A percentile compares a stretch with the other conserved stretches of the same genome.
Evolutionary conservation across 345 rosid genomes (phyloP).

Genomic region (Acer saccharum): DNA sequence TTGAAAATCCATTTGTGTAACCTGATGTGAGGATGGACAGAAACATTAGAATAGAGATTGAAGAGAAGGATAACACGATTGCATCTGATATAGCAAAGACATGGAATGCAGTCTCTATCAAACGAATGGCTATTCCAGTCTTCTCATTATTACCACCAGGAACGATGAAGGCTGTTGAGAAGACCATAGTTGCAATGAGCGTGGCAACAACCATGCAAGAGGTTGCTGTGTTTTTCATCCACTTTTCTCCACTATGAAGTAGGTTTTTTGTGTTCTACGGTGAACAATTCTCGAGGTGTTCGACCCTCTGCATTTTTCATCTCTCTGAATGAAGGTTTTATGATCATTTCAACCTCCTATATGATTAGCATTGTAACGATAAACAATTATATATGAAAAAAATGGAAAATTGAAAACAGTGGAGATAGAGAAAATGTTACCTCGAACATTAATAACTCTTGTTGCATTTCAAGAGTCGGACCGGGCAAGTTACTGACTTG

Average conservation of each 20-base stretch:
- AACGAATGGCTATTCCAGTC: no score
- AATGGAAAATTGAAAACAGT: neutral
- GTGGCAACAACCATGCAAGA: slow-evolving; percentile 9
- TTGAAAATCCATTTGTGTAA: slow-evolving; percentile 2
- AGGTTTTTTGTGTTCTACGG: neutral
- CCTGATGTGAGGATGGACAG: slow-evolving; percentile 3
- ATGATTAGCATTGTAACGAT: neutral
- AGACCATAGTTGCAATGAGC: slow-evolving; percentile 7
- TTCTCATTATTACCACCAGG: neutral
- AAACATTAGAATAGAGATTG: slow-evolving; percentile 6
- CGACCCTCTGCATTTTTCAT: neutral
- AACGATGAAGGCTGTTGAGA: neutral
- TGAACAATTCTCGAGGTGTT: neutral
- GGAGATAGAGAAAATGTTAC: no score
- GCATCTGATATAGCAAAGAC: neutral
- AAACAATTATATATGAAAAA: neutral
- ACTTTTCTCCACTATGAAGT: neutral
- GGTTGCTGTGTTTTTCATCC: neutral
- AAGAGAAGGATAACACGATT: no score
- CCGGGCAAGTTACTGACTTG: no score
- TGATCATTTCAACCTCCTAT: neutral
- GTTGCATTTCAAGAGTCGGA: no score
- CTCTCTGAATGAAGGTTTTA: neutral
- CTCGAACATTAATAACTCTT: no score
- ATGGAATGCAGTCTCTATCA: no score